phyloP scores from a whole-genome alignment of 2,329 filamentous ascomycete genomes.

The Orbilia javanica region DNA sequence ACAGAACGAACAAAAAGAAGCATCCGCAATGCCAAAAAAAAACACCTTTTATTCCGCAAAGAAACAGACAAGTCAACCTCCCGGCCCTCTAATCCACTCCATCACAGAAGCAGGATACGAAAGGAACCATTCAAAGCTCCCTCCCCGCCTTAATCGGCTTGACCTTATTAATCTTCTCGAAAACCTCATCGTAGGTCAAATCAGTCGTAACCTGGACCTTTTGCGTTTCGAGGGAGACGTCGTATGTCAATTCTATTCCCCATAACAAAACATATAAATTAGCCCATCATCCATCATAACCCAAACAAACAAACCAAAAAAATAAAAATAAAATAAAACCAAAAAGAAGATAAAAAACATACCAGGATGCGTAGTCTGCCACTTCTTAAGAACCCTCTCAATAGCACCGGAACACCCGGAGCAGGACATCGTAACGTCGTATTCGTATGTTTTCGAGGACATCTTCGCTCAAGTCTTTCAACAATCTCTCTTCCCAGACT shows the following conservation, averaged over 20 bases:
- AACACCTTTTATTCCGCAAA: background rate
- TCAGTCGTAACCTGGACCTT: constrained; percentile 77
- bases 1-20: background rate
- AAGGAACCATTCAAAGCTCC: constrained; percentile 8
- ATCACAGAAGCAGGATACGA: background rate
- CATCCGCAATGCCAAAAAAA: constrained; percentile 28
- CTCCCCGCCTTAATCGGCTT: constrained; percentile 24
- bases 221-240: constrained; percentile 88
- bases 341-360: no score
- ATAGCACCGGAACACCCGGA: constrained; percentile 95
- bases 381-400: constrained; percentile 89
- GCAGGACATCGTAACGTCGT: constrained; percentile 94
- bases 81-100: background rate
- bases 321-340: no score
- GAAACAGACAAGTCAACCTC: constrained; percentile 11
- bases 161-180: constrained; percentile 57
- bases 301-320: no score
- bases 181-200: constrained; percentile 48
- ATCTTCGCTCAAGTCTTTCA: no score
- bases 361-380: constrained; percentile 74
- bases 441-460: constrained; percentile 85
- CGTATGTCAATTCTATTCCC: constrained; percentile 70
- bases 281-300: background rate
- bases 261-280: no score
- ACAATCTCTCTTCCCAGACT: no score